A percentile compares a stretch with the other conserved stretches of the same genome.
phyloP scores from a whole-genome alignment of 495 filamentous ascomycete genomes.

The Friedmanniomyces endolithicus region DNA sequence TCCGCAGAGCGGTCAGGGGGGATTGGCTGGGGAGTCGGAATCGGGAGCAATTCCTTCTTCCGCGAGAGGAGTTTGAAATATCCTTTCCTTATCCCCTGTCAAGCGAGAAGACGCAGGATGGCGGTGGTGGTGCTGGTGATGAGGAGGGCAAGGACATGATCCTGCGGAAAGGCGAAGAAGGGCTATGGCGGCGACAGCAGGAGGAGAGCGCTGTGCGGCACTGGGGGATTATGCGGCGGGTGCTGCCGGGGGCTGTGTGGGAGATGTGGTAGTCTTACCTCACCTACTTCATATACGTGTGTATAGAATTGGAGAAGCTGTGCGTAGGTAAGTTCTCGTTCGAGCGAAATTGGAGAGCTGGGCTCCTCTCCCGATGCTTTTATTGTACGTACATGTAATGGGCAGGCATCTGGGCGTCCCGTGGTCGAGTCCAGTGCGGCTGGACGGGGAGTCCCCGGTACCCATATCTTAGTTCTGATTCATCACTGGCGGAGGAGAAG shows the following conservation, averaged over 20 bases:
- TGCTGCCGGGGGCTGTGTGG: slow-evolving; percentile 71
- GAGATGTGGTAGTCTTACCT: slow-evolving; percentile 57
- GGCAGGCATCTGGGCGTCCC: too few relatives aligned
- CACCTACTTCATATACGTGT: background rate
- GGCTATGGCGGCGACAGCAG: slow-evolving; percentile 44
- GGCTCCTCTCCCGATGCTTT: too few relatives aligned
- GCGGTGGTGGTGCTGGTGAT: background rate
- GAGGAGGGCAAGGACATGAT: slow-evolving; percentile 19
- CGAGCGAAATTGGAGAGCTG: too few relatives aligned
- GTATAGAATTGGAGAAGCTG: background rate
- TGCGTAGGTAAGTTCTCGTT: too few relatives aligned
- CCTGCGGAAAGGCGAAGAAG: slow-evolving; percentile 41
- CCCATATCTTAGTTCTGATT: too few relatives aligned
- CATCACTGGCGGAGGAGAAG: too few relatives aligned
- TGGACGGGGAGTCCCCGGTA: too few relatives aligned
- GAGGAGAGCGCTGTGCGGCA: slow-evolving; percentile 64
- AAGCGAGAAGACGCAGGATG: background rate
- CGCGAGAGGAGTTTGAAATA: slow-evolving; percentile 57
- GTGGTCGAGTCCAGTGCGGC: too few relatives aligned
- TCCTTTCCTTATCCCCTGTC: slow-evolving; percentile 28
- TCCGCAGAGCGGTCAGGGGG: slow-evolving; percentile 50
- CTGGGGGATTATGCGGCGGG: slow-evolving; percentile 82
- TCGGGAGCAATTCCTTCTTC: slow-evolving; percentile 55
- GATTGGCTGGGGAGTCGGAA: slow-evolving; percentile 65
- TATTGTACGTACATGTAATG: too few relatives aligned